Evolutionary conservation across 192 early-diverging fungal species (phyloP).

Genomic region (Coemansia biformis): DNA sequence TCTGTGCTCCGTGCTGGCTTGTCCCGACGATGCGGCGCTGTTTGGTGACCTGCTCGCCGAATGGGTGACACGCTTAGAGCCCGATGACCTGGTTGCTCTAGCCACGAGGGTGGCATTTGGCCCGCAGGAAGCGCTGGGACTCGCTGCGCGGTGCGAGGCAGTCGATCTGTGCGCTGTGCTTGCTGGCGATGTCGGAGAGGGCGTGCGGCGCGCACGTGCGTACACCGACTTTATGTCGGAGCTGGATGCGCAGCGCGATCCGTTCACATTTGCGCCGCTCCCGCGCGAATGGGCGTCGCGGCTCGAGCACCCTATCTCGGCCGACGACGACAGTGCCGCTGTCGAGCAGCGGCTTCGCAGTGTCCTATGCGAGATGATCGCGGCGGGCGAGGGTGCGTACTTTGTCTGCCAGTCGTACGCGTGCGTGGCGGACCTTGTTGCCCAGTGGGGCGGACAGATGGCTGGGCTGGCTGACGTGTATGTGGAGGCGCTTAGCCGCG

Average conservation of each 20-base stretch:
- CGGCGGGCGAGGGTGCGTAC: slow-evolving; percentile 6
- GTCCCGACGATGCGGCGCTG: slow-evolving; percentile 3
- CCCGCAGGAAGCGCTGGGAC: background rate
- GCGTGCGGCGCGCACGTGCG: background rate
- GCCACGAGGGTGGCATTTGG: slow-evolving; percentile 11
- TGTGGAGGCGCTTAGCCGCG: background rate
- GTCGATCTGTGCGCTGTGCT: slow-evolving; percentile 4
- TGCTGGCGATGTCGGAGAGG: background rate
- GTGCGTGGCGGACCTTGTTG: slow-evolving; percentile 2
- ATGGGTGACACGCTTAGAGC: slow-evolving; percentile 1
- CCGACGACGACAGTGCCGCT: too few relatives aligned
- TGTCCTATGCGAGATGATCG: slow-evolving; percentile 12
- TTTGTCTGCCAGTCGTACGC: slow-evolving; percentile 27
- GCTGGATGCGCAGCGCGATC: slow-evolving; percentile 16
- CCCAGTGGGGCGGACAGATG: background rate
- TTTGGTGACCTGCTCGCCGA: slow-evolving; percentile 6
- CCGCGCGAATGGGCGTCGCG: slow-evolving; percentile 6
- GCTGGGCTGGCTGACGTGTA: slow-evolving; percentile 13
- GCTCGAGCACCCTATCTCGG: slow-evolving; percentile 1
- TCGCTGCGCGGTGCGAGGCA: slow-evolving; percentile 4
- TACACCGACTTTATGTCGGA: slow-evolving; percentile 11
- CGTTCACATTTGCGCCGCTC: slow-evolving; percentile 24
- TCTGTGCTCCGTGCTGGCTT: background rate
- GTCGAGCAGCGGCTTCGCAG: background rate
- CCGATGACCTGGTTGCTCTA: slow-evolving; percentile 7